Percentiles rank a stretch among this genome's conserved stretches.
phyloP scores from a whole-genome alignment of 176 grass and related monocot species.

The Miscanthus lutarioriparius region DNA sequence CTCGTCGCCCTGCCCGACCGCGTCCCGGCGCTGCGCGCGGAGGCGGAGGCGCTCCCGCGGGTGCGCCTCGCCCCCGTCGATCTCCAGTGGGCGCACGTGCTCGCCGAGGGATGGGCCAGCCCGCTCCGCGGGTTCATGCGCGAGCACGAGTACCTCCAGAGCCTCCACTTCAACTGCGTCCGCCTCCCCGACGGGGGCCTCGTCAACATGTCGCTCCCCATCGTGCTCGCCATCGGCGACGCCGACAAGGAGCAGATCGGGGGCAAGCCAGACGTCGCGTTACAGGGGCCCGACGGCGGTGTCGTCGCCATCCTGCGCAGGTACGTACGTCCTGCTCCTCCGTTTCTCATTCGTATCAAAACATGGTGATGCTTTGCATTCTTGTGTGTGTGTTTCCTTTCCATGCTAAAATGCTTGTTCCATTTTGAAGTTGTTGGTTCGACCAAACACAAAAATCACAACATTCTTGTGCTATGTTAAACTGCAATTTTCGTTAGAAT shows the following conservation, averaged over 20 bases:
- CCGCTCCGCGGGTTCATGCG: slow-evolving; percentile 93
- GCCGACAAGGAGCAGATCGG: slow-evolving; percentile 60
- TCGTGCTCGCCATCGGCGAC: slow-evolving; percentile 76
- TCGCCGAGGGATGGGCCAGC: slow-evolving; percentile 92
- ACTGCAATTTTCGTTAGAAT: not conserved
- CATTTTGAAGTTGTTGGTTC: not conserved
- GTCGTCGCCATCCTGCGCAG: slow-evolving; percentile 68
- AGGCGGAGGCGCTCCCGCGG: slow-evolving; percentile 51
- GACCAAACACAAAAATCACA: not conserved
- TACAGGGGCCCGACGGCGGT: slow-evolving; percentile 45
- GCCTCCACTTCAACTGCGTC: slow-evolving; percentile 87
- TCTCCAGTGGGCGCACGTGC: slow-evolving; percentile 90
- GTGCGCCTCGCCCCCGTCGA: slow-evolving; percentile 55
- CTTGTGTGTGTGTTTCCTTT: too few species aligned
- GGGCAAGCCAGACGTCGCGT: slow-evolving; percentile 47
- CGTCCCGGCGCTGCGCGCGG: slow-evolving; percentile 42
- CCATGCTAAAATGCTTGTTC: too few species aligned
- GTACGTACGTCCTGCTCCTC: slow-evolving; percentile 44
- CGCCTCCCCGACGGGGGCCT: slow-evolving; percentile 49
- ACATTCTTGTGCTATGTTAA: not conserved
- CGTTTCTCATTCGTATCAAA: not conserved
- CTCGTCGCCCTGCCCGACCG: slow-evolving; percentile 39
- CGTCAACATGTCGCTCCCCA: slow-evolving; percentile 93
- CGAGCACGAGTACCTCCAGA: slow-evolving; percentile 84
- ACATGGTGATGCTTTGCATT: too few species aligned